Conservation (phyloP, 1,139 yeast species). For the Lodderomyces pseudojiufengensis region DNA sequence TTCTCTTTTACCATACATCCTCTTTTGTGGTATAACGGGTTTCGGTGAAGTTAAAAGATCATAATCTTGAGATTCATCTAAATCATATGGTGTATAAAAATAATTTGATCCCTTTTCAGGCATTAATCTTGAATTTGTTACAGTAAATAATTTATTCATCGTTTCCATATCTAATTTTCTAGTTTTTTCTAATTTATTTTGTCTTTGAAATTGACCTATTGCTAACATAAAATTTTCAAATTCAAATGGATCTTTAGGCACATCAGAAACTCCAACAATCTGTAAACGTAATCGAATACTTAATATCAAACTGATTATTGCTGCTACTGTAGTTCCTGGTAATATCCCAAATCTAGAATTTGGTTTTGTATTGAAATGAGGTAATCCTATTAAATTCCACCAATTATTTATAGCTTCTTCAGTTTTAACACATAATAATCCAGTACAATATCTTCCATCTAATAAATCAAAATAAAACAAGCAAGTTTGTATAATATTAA, state of each 20-base stretch:
- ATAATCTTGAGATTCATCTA: constrained; percentile 6
- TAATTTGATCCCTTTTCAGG: constrained; percentile 22
- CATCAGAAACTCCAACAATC: constrained; percentile 68
- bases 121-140: constrained; percentile 49
- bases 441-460: constrained; percentile 73
- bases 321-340: constrained; percentile 65
- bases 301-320: constrained; percentile 58
- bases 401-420: constrained; percentile 67
- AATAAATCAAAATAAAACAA: constrained; percentile 74
- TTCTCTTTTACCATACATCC: constrained; percentile 42
- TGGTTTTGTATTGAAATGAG: constrained; percentile 52
- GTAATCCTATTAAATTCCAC: constrained; percentile 78
- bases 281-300: constrained; percentile 64
- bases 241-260: constrained; percentile 86
- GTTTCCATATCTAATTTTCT: constrained; percentile 63
- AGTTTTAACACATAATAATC: constrained; percentile 75
- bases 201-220: constrained; percentile 59
- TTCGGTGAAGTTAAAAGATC: constrained; percentile 6
- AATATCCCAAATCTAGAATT: constrained; percentile 47
- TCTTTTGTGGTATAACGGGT: constrained; percentile 15
- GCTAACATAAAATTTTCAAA: constrained; percentile 60
- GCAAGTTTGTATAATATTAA: constrained; percentile 69
- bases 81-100: constrained; percentile 12
- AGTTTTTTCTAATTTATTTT: constrained; percentile 54
- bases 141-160: constrained; percentile 52